A percentile compares a stretch with the other conserved stretches of the same genome.
Evolutionary conservation across 164 flowering plant genomes (phyloP).

Genomic region (Umbilicus rupestris): DNA sequence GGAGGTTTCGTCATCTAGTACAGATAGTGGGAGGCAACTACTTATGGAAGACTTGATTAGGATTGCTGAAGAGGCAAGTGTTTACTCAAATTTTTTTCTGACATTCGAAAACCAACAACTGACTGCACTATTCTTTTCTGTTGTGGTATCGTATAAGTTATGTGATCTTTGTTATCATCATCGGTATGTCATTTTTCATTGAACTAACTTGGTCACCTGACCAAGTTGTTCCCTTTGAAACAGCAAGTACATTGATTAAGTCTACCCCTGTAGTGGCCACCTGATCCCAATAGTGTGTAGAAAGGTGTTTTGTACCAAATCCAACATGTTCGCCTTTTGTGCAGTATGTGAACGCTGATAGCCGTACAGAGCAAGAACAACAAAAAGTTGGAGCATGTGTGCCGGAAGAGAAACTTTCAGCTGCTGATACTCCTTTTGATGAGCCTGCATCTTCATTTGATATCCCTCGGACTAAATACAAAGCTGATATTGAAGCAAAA

Average conservation of each 20-base stretch:
- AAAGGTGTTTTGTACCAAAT: too few species aligned
- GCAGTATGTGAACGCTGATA: slow-evolving; percentile 43
- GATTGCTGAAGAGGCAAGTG: slow-evolving; percentile 62
- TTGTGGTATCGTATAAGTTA: neutral
- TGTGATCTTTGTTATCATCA: too few species aligned
- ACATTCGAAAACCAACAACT: neutral
- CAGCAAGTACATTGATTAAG: neutral
- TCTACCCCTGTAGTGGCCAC: neutral
- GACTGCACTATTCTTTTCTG: neutral
- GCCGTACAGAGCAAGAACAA: slow-evolving; percentile 14
- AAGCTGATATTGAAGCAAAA: slow-evolving; percentile 6
- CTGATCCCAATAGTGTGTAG: slow-evolving; percentile 3
- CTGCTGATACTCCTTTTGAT: slow-evolving; percentile 8
- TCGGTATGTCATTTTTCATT: neutral
- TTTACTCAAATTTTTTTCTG: neutral
- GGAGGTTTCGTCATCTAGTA: slow-evolving; percentile 12
- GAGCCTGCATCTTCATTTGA: slow-evolving; percentile 12
- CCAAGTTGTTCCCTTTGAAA: neutral
- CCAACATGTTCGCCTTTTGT: slow-evolving; percentile 10
- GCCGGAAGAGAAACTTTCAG: slow-evolving; percentile 13
- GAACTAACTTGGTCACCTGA: neutral
- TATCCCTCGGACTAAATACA: slow-evolving; percentile 8
- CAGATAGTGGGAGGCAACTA: slow-evolving; percentile 33
- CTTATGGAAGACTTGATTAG: slow-evolving; percentile 53
- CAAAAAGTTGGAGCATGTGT: slow-evolving; percentile 10